These are phyloP conservation scores for Oryza glaberrima DNA, from an alignment of 176 grass and related monocot genomes.

Conservation along the genomic window DNA sequence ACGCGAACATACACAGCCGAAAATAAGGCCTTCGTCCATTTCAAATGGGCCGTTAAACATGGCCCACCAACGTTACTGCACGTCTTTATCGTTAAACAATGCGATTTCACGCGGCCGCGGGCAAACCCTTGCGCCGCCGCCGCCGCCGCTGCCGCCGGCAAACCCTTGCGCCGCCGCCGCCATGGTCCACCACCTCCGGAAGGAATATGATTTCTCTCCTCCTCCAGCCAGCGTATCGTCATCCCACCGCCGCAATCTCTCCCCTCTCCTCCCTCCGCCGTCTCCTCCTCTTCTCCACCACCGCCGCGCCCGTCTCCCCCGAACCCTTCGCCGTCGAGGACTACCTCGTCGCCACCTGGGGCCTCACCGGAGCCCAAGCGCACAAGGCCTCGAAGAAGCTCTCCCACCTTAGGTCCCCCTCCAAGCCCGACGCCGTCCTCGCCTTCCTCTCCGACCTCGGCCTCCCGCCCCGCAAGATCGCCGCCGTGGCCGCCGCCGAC, in stretches of 20 bases:
- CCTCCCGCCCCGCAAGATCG: slow-evolving; percentile 21
- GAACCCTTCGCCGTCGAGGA: slow-evolving; percentile 32
- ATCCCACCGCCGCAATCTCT: not conserved
- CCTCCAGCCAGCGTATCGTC: not conserved
- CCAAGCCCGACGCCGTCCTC: slow-evolving; percentile 42
- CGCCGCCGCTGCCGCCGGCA: not conserved
- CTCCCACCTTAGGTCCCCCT: slow-evolving; percentile 17
- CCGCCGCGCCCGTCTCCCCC: not conserved
- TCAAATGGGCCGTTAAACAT: too few relatives aligned
- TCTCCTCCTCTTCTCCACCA: not conserved
- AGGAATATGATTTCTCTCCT: not conserved
- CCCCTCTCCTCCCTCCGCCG: not conserved
- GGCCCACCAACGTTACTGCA: too few relatives aligned
- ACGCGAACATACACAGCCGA: too few relatives aligned
- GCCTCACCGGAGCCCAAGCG: slow-evolving; percentile 19
- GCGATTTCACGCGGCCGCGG: not conserved
- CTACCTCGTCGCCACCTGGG: slow-evolving; percentile 46
- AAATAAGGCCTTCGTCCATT: too few relatives aligned
- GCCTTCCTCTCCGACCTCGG: slow-evolving; percentile 35
- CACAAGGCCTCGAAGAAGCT: slow-evolving; percentile 20
- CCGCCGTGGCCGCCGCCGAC: slow-evolving; percentile 20
- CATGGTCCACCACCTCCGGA: slow-evolving; percentile 7
- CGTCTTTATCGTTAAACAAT: too few relatives aligned
- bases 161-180: not conserved
- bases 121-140: not conserved